These are phyloP conservation scores for Acorus gramineus DNA, from an alignment of 106 monocot genomes.

Conservation along the genomic window DNA sequence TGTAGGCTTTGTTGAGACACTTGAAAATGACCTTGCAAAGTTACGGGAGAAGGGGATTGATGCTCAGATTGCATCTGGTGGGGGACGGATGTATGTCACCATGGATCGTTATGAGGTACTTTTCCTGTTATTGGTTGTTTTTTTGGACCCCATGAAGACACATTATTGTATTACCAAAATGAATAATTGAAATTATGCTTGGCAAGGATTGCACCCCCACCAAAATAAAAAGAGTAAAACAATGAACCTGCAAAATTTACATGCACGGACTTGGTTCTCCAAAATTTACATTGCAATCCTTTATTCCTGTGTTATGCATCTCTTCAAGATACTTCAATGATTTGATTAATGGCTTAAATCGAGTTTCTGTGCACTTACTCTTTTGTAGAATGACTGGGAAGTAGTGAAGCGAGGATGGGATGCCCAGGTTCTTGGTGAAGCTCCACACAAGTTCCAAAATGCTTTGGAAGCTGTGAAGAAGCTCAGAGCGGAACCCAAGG, in stretches of 20 bases:
- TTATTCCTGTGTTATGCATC: too few species aligned
- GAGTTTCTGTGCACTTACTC: too few species aligned
- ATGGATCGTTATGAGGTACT: constrained; percentile 98
- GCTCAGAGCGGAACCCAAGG: constrained; percentile 56
- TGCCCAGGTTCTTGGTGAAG: constrained; percentile 98
- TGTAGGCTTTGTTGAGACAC: constrained; percentile 90
- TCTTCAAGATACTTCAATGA: too few species aligned
- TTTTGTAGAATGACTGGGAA: constrained; percentile 80
- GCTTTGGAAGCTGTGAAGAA: constrained; percentile 90
- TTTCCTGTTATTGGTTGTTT: neutral
- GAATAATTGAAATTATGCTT: neutral
- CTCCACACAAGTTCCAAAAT: constrained; percentile 72
- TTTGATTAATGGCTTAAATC: too few species aligned
- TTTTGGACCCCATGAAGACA: neutral
- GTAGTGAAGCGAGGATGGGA: constrained; percentile 99
- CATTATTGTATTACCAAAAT: neutral
- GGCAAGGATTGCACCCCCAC: too few species aligned
- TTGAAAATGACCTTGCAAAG: constrained; percentile 66
- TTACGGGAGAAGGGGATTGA: constrained; percentile 76
- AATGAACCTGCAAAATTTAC: too few species aligned
- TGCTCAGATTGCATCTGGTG: constrained; percentile 96
- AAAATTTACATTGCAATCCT: too few species aligned
- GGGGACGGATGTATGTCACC: constrained; percentile 97
- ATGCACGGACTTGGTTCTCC: too few species aligned
- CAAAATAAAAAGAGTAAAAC: too few species aligned